Evolutionary conservation across 805 yeast species (phyloP), one percentile per base, ranked within the genome.

Genomic region (Suhomyces emberorum): DNA sequence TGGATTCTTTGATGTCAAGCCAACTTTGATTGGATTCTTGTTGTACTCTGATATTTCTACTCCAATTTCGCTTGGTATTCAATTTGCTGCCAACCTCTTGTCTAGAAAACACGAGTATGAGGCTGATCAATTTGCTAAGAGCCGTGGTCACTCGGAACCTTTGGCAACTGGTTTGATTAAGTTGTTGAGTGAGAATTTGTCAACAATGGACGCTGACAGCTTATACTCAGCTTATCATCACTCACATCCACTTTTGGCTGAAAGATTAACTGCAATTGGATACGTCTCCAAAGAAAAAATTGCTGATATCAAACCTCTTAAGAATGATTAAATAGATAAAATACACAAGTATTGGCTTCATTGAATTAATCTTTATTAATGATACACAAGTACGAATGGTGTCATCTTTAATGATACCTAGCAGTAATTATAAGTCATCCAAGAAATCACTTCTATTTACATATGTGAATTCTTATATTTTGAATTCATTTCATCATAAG

Each of bases 241-340:
- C 62, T 82, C 91, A 33, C 98, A 93, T 53, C 99, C 99, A 33
- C 85, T 87, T 38, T 64, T 91, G 51, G 79, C 91, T 12, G 98
- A 93, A 69, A 81, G 99, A 69, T 72, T 93, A 49, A 57, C 67
- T 30, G 95, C 95, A 6, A 71, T 93, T 42, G 82, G 79, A 17
- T 68, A 68, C 44, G 57, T 64, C 20, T 63, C 72, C 6, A 59
- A 57, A 32, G 64, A 63, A 40, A 67, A 69, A 49, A 46, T 62
- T 26, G 62, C 31, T 3, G 43, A 39, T 10, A 38, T 30, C 26
- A 30, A 37, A 21, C 41, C 38, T 21, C 17, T 34, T 23, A 34
- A 38, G 21, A 26, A 33, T 15, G 32, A 29, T 18, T 29, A 11
- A 29, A n/a, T n/a, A n/a, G n/a, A n/a, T n/a, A n/a, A n/a, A n/a